phyloP scores from a whole-genome alignment of 2,329 filamentous ascomycete species.

The Myrmaecium sp. region DNA sequence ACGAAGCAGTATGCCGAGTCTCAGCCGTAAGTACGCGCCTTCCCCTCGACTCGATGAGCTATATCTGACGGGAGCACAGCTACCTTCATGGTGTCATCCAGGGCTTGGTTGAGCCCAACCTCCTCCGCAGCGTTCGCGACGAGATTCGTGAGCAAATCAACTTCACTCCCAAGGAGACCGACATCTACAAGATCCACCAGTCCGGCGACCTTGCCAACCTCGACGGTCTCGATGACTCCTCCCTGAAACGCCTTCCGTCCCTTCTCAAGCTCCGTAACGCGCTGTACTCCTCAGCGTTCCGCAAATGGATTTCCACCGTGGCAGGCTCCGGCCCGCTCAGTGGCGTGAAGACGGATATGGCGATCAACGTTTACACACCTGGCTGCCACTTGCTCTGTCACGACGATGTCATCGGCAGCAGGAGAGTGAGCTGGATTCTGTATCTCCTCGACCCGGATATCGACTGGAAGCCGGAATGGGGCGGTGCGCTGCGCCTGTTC shows the following conservation, averaged over 20 bases:
- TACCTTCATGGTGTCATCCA: conserved; percentile 92
- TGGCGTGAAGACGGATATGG: conserved; percentile 94
- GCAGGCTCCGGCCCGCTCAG: conserved; percentile 76
- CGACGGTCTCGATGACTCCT: conserved; percentile 76
- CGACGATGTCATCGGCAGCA: conserved; percentile 96
- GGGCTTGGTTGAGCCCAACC: conserved; percentile 57
- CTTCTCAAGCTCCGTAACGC: conserved; percentile 86
- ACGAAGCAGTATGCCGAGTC: conserved; percentile 20
- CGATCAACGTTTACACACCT: conserved; percentile 95
- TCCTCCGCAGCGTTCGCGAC: conserved; percentile 70
- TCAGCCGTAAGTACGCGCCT: conserved; percentile 16
- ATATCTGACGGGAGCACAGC: conserved; percentile 15
- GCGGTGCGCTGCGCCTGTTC: conserved; percentile 77
- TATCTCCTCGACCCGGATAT: conserved; percentile 87
- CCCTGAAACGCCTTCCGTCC: conserved; percentile 71
- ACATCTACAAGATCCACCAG: conserved; percentile 99
- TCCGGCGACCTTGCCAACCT: conserved; percentile 94
- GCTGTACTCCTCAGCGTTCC: conserved; percentile 78
- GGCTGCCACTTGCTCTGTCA: conserved; percentile 93
- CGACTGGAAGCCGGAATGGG: conserved; percentile 83
- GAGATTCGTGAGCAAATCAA: conserved; percentile 84
- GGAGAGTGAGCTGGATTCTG: conserved; percentile 89
- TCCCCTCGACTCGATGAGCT: conserved; percentile 3
- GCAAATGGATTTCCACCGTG: conserved; percentile 73
- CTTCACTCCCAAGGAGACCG: conserved; percentile 96